Base-by-base conservation (phyloP, 345 rosid species). In the Eucalyptus marginata region DNA sequence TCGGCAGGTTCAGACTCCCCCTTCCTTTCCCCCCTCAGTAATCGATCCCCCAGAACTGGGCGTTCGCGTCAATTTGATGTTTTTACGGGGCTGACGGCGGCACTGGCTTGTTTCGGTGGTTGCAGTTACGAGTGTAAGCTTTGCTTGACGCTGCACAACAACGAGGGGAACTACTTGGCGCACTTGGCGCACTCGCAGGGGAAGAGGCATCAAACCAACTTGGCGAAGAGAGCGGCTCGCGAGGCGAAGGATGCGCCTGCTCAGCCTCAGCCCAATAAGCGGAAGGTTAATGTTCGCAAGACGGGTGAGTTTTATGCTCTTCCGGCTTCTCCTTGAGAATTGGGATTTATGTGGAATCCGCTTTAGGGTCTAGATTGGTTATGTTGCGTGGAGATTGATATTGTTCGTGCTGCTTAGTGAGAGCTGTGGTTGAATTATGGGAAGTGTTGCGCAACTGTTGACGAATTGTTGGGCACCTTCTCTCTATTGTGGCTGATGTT, bases 81-180 rank as follows among this genome's bases (percentile, higher is more conserved):
- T 47, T 47, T 47, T 47, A 47, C 13, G 49, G 49, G 49, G 49
- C 49, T 11, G 49, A 47, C 49, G 49, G 44, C 49, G 86, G 29
- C 49, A 86, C 86, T 86, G 83, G 71, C 33, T 90, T 71, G 88
- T 52, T 87, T 54, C 81, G 25, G 76, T 89, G 44, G 44, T 43
- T 76, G 64, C 86, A 98, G 99, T 92, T 98, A 98, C 59, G 98
- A 98, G 95, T 98, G 99, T 92, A 98, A 98, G 94, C 95, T 98
- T 89, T 97, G 99, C 91, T 90, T 98, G 92, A 98, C 99, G 51
- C 92, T 98, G 62, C 99, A 96, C 93, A 98, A 98, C 95, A 98
- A 98, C 87, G 99, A 98, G 94, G 99, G 99, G 29, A 97, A 97
- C 92, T 97, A 96, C 92, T 92, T 96, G 96, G 99, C 99, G 5